These are phyloP conservation scores for Aspergillus pseudotamarii DNA, from an alignment of 2,329 filamentous ascomycete genomes.

Conservation along the genomic window DNA sequence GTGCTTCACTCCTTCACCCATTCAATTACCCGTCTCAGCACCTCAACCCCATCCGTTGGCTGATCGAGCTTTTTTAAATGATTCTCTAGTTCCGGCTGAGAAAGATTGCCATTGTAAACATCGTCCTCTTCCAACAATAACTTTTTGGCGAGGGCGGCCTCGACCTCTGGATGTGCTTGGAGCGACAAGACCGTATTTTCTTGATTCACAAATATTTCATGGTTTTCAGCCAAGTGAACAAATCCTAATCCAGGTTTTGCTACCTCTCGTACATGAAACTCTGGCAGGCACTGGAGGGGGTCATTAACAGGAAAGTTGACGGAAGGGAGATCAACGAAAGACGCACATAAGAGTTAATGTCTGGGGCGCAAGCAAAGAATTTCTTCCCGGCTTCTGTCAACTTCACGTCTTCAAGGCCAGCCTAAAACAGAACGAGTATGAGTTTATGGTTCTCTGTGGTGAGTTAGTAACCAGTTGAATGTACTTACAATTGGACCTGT, in stretches of 20 bases:
- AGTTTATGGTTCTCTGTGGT: constrained; percentile 4
- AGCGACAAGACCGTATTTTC: constrained; percentile 47
- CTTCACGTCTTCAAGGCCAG: constrained; percentile 33
- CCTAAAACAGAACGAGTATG: constrained; percentile 23
- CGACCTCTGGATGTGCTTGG: constrained; percentile 52
- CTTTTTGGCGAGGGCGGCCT: constrained; percentile 39
- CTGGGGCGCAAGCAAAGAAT: constrained; percentile 36
- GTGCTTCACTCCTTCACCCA: too few species aligned
- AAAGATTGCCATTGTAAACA: constrained; percentile 13
- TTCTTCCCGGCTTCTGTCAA: constrained; percentile 42
- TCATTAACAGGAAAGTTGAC: constrained; percentile 4
- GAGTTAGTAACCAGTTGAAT: constrained; percentile 4
- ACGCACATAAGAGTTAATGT: not conserved
- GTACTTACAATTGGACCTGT: constrained; percentile 14
- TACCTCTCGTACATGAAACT: constrained; percentile 48
- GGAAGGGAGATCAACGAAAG: too few species aligned
- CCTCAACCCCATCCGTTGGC: too few species aligned
- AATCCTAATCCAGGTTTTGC: constrained; percentile 38
- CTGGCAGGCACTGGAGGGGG: constrained; percentile 35
- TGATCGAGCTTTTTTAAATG: too few species aligned
- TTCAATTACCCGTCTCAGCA: too few species aligned
- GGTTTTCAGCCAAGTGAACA: constrained; percentile 37
- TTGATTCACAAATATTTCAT: constrained; percentile 45
- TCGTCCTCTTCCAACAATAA: constrained; percentile 31
- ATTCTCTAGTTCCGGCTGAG: not conserved